These are phyloP conservation scores for Cordyceps cateniannulata DNA, from an alignment of 2,329 filamentous ascomycete species.

Conservation along the genomic window DNA sequence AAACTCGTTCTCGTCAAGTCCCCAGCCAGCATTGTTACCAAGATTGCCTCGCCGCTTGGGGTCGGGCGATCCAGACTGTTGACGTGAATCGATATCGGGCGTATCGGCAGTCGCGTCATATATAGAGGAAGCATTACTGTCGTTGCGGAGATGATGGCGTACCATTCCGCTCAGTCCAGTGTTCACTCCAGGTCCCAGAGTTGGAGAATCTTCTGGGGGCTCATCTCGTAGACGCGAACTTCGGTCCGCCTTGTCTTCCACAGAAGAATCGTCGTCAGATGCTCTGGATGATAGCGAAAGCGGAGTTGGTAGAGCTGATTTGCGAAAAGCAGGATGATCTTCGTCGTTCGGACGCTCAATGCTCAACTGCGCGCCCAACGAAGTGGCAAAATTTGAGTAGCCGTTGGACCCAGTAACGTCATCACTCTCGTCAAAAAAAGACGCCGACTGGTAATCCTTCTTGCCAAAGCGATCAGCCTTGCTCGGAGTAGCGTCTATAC, in stretches of 20 bases:
- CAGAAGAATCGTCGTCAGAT: slow-evolving; percentile 25
- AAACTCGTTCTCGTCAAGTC: slow-evolving; percentile 19
- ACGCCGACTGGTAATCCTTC: slow-evolving; percentile 28
- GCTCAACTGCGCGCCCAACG: slow-evolving; percentile 19
- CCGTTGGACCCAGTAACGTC: slow-evolving; percentile 21
- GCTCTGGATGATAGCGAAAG: slow-evolving; percentile 27
- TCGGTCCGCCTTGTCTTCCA: slow-evolving; percentile 18
- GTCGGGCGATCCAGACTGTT: slow-evolving; percentile 21
- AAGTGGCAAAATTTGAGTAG: slow-evolving; percentile 10
- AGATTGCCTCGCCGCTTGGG: slow-evolving; percentile 26
- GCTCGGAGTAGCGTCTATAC: slow-evolving; percentile 22
- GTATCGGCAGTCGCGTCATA: slow-evolving; percentile 47
- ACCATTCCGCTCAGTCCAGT: slow-evolving; percentile 72
- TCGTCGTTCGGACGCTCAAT: slow-evolving; percentile 44
- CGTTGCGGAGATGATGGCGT: slow-evolving; percentile 73
- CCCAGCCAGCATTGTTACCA: slow-evolving; percentile 13
- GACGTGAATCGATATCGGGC: slow-evolving; percentile 20
- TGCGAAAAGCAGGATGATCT: slow-evolving; percentile 49
- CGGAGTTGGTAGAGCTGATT: slow-evolving; percentile 37
- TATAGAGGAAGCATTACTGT: slow-evolving; percentile 76
- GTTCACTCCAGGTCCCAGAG: slow-evolving; percentile 61
- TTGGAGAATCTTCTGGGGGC: slow-evolving; percentile 63
- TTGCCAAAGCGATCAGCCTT: slow-evolving; percentile 22
- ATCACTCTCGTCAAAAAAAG: slow-evolving; percentile 42
- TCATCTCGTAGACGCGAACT: slow-evolving; percentile 11